Evolutionary conservation across 1,284 basidiomycete genomes (phyloP).

Genomic region (Schizophyllum commune): DNA sequence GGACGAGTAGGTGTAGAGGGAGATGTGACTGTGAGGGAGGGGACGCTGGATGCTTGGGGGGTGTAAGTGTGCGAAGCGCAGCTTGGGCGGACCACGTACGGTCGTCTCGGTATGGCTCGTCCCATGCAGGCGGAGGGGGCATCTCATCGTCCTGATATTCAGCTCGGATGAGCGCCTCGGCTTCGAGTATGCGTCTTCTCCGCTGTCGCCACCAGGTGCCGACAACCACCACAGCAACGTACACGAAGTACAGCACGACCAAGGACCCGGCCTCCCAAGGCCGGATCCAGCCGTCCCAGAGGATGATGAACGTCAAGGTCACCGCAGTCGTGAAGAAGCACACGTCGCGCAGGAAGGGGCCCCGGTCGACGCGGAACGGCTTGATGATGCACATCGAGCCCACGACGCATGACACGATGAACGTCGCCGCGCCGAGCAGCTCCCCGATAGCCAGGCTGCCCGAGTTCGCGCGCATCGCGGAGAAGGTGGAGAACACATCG

Average conservation of each 20-base stretch:
- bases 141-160: conserved; percentile 53
- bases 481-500: conserved; percentile 92
- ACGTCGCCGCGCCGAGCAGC: conserved; percentile 89
- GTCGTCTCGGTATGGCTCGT: conserved; percentile 51
- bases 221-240: conserved; percentile 72
- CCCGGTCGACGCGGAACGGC: conserved; percentile 78
- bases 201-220: conserved; percentile 73
- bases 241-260: conserved; percentile 70
- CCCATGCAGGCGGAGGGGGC: conserved; percentile 22
- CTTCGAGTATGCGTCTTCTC: conserved; percentile 34
- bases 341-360: conserved; percentile 87
- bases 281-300: conserved; percentile 73
- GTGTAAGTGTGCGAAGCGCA: conserved; percentile 11
- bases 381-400: conserved; percentile 95
- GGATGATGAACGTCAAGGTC: conserved; percentile 61
- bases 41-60: conserved; percentile 11
- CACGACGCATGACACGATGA: conserved; percentile 93
- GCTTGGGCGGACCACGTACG: background rate
- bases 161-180: conserved; percentile 47
- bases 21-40: conserved; percentile 12
- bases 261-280: conserved; percentile 71
- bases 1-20: conserved; percentile 18
- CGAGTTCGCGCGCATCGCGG: conserved; percentile 81
- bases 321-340: conserved; percentile 89
- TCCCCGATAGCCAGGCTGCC: conserved; percentile 92